Percentiles rank a stretch among this genome's conserved stretches.
These are phyloP conservation scores for Neonectria punicea DNA, from an alignment of 2,329 filamentous ascomycete genomes.

Conservation along the genomic window DNA sequence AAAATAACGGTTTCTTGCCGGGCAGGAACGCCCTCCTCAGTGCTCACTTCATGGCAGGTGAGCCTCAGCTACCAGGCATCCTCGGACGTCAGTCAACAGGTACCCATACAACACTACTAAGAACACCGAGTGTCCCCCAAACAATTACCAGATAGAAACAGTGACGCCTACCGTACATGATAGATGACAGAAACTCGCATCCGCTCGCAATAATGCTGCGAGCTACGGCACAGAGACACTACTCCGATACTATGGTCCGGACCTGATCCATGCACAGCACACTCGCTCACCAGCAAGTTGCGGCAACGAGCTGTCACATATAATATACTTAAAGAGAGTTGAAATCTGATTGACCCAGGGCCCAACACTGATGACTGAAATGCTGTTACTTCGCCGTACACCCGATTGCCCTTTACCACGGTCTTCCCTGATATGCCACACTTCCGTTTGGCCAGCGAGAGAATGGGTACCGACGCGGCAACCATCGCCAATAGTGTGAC, in stretches of 20 bases:
- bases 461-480: conserved; percentile 32
- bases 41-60: not conserved
- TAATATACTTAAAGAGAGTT: not conserved
- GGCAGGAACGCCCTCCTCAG: not conserved
- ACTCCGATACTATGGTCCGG: not conserved
- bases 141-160: not conserved
- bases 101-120: no score
- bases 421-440: conserved; percentile 10
- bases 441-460: conserved; percentile 25
- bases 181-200: not conserved
- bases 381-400: not conserved
- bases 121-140: not conserved
- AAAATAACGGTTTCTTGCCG: no score
- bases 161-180: not conserved
- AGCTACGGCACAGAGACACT: not conserved
- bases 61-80: not conserved
- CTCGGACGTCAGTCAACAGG: not conserved
- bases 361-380: not conserved
- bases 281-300: not conserved
- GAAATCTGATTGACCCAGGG: not conserved
- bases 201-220: not conserved
- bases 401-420: not conserved
- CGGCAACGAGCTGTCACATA: not conserved
- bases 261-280: no score
- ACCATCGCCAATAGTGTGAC: conserved; percentile 48